Percentiles rank a stretch among this genome's conserved stretches.
These are phyloP conservation scores for Hymenochaete sp. DNA, from an alignment of 1,284 basidiomycete species.

Conservation along the genomic window DNA sequence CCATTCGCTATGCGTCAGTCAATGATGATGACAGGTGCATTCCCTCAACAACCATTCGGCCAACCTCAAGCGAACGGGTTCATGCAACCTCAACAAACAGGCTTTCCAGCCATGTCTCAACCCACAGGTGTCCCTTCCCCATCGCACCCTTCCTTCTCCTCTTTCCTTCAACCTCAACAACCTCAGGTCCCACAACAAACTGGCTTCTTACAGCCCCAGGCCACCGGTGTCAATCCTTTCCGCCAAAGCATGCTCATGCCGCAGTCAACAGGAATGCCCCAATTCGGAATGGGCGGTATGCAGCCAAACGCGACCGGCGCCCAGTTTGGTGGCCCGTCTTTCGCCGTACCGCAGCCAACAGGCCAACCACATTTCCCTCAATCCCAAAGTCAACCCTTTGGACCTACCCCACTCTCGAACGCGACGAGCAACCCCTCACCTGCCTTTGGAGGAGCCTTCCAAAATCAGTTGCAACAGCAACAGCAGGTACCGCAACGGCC, in stretches of 20 bases:
- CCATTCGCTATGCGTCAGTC: constrained; percentile 62
- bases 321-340: constrained; percentile 16
- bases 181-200: constrained; percentile 54
- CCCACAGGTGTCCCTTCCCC: constrained; percentile 25
- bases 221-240: constrained; percentile 52
- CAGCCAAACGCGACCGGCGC: constrained; percentile 20
- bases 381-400: background rate
- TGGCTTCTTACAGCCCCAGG: constrained; percentile 61
- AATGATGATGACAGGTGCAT: constrained; percentile 36
- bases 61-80: constrained; percentile 31
- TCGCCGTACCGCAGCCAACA: constrained; percentile 19
- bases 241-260: constrained; percentile 39
- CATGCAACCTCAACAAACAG: constrained; percentile 30
- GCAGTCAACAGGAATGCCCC: constrained; percentile 42
- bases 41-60: constrained; percentile 22
- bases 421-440: background rate
- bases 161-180: constrained; percentile 40
- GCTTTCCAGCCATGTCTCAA: constrained; percentile 36
- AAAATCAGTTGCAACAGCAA: background rate
- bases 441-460: too few relatives aligned
- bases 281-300: constrained; percentile 21
- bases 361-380: constrained; percentile 6
- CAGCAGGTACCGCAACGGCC: constrained; percentile 43
- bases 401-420: constrained; percentile 2
- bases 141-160: constrained; percentile 36